phyloP scores from a whole-genome alignment of 2,329 filamentous ascomycete genomes.

The Botrytis cinerea region DNA sequence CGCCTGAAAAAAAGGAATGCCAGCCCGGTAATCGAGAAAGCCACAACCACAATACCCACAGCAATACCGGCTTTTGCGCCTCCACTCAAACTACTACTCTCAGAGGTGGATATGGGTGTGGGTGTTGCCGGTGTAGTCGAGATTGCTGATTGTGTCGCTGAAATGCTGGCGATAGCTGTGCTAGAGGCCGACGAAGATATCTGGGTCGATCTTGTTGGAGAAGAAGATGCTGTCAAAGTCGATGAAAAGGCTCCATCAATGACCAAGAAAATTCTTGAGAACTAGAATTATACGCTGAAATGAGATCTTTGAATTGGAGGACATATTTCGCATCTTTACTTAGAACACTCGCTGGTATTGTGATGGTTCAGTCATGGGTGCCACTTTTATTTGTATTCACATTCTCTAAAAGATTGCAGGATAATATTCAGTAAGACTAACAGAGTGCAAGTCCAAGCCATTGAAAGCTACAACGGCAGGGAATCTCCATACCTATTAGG shows the following conservation, averaged over 20 bases:
- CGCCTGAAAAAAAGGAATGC: neutral
- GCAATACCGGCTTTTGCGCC: constrained; percentile 15
- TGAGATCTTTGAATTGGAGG: constrained; percentile 3
- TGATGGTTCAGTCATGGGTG: constrained; percentile 11
- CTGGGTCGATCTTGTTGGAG: neutral
- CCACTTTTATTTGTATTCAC: neutral
- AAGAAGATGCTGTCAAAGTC: neutral
- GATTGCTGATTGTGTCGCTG: neutral
- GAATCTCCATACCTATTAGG: neutral
- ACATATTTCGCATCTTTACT: constrained; percentile 13
- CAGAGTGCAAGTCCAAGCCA: neutral
- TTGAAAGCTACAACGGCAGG: neutral
- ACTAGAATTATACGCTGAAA: neutral
- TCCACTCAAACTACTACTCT: neutral
- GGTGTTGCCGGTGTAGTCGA: neutral
- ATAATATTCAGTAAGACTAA: neutral
- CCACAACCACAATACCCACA: neutral
- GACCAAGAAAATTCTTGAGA: neutral
- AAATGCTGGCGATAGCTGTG: neutral
- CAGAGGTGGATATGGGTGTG: neutral
- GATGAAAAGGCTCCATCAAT: neutral
- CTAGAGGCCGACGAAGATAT: neutral
- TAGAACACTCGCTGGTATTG: neutral
- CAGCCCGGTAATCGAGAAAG: neutral
- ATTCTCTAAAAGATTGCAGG: neutral